These are phyloP conservation scores for Arthrinium phaeospermum DNA, from an alignment of 2,329 filamentous ascomycete species.

Conservation along the genomic window DNA sequence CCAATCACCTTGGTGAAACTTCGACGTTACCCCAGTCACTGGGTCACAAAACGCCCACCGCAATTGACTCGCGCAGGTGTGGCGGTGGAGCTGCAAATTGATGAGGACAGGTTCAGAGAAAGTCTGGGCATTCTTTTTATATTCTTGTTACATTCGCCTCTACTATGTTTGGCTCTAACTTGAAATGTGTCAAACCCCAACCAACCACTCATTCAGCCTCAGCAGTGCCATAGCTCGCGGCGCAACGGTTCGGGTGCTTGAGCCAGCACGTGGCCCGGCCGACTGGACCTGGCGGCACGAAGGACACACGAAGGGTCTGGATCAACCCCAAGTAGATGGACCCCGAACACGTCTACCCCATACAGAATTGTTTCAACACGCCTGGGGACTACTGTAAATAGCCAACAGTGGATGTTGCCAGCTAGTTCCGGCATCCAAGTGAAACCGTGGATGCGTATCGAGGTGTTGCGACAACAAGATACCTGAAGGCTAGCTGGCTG, in stretches of 20 bases:
- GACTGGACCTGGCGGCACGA: background rate
- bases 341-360: background rate
- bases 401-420: background rate
- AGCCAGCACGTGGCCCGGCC: conserved; percentile 2
- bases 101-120: background rate
- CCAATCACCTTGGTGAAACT: background rate
- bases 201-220: background rate
- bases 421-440: background rate
- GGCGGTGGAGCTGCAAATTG: background rate
- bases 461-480: background rate
- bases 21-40: background rate
- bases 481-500: background rate
- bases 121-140: background rate
- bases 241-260: background rate
- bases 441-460: conserved; percentile 5
- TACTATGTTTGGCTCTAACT: background rate
- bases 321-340: background rate
- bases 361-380: background rate
- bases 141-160: background rate
- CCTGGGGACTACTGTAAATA: background rate
- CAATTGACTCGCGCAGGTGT: background rate
- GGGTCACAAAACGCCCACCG: background rate
- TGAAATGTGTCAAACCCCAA: background rate
- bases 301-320: background rate
- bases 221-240: background rate